These are phyloP conservation scores for Blastobotrys serpentis DNA, from an alignment of 1,139 yeast genomes.

Conservation along the genomic window DNA sequence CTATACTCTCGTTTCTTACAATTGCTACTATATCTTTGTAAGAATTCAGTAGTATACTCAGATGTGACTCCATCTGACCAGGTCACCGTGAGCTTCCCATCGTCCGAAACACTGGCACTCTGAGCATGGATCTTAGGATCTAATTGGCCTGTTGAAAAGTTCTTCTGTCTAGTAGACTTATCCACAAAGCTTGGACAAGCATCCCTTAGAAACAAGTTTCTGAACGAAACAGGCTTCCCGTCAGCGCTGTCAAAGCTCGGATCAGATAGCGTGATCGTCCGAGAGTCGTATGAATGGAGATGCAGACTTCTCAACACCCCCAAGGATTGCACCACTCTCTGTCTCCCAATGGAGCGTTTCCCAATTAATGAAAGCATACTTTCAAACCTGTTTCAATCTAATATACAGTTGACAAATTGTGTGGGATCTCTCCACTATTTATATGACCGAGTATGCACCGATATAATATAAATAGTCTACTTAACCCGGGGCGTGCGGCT, in stretches of 20 bases:
- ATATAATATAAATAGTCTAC: not conserved
- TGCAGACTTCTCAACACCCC: slow-evolving; percentile 20
- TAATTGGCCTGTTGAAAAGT: slow-evolving; percentile 61
- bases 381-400: too few species aligned
- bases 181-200: slow-evolving; percentile 59
- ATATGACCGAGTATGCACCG: slow-evolving; percentile 6
- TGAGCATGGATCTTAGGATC: slow-evolving; percentile 30
- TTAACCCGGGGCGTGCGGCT: not conserved
- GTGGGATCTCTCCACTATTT: not conserved
- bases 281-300: slow-evolving; percentile 21
- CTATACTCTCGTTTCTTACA: slow-evolving; percentile 37
- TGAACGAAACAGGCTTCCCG: slow-evolving; percentile 42
- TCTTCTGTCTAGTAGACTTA: slow-evolving; percentile 57
- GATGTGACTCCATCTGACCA: slow-evolving; percentile 61
- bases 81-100: slow-evolving; percentile 44
- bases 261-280: slow-evolving; percentile 20
- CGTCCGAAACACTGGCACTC: slow-evolving; percentile 35
- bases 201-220: slow-evolving; percentile 63
- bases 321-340: too few species aligned
- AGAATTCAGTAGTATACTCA: slow-evolving; percentile 48
- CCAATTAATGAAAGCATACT: not conserved
- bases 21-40: slow-evolving; percentile 46
- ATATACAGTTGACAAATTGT: too few species aligned
- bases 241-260: slow-evolving; percentile 13
- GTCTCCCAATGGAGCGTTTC: not conserved